Conservation (phyloP, 2,329 filamentous ascomycete genomes). For the Colletotrichum truncatum region DNA sequence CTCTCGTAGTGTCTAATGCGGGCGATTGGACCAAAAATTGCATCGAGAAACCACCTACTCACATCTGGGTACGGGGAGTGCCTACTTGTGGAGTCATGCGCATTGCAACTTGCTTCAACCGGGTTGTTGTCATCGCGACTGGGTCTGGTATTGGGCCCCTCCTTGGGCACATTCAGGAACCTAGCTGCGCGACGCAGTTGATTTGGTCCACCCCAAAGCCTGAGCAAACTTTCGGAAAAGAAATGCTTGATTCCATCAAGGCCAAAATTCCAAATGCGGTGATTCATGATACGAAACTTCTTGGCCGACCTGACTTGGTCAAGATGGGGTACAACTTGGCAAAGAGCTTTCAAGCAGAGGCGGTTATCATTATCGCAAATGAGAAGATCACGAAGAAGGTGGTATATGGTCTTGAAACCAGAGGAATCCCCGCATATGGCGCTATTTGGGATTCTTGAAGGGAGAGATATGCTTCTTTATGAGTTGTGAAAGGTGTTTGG, state of each 20-base stretch:
- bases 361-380: conserved; percentile 79
- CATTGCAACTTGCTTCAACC: conserved; percentile 71
- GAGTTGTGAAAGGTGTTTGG: not conserved
- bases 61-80: conserved; percentile 74
- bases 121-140: conserved; percentile 73
- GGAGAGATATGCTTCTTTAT: not conserved
- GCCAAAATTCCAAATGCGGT: conserved; percentile 68
- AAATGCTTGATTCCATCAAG: conserved; percentile 65
- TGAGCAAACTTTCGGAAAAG: conserved; percentile 67
- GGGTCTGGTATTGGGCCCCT: conserved; percentile 79
- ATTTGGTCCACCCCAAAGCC: conserved; percentile 76
- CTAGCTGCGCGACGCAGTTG: conserved; percentile 63
- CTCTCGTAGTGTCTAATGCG: conserved; percentile 75
- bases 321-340: conserved; percentile 61
- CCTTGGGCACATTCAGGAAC: conserved; percentile 65
- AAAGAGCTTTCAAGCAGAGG: conserved; percentile 68
- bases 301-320: conserved; percentile 66
- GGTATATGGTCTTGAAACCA: conserved; percentile 73
- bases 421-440: conserved; percentile 74
- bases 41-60: conserved; percentile 68
- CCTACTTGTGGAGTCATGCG: conserved; percentile 75
- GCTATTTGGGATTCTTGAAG: conserved; percentile 73
- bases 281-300: conserved; percentile 72
- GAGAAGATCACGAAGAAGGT: conserved; percentile 72
- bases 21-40: conserved; percentile 79